Conservation (phyloP, 2,329 filamentous ascomycete species). For the Trichoderma guizhouense region DNA sequence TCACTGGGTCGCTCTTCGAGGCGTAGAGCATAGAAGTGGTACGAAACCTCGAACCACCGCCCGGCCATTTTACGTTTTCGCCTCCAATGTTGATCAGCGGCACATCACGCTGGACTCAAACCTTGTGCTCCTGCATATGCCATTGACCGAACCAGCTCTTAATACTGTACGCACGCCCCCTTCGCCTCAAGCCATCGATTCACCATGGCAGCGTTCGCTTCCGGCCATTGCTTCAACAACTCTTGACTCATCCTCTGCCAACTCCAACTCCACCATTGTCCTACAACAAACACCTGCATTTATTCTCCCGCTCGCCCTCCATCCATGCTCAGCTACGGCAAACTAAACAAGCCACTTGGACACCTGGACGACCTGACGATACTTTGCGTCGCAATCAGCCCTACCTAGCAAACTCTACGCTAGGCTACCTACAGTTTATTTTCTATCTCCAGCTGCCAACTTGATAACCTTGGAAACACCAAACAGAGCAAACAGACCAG, state of each 20-base stretch:
- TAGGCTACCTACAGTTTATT: not conserved
- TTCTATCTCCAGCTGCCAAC: not conserved
- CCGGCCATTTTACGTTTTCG: not conserved
- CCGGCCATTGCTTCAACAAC: not conserved
- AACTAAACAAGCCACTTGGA: not conserved
- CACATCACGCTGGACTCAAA: not conserved
- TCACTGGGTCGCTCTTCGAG: not conserved
- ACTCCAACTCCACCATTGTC: not conserved
- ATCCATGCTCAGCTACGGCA: not conserved
- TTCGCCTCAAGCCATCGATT: not conserved
- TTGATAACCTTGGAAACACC: not conserved
- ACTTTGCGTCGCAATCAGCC: not conserved
- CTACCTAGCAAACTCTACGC: not conserved
- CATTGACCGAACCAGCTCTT: not conserved
- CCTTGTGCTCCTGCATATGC: not conserved
- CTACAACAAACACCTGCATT: not conserved
- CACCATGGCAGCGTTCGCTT: not conserved
- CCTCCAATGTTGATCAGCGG: not conserved
- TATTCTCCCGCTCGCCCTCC: not conserved
- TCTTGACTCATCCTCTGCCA: not conserved
- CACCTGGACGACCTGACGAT: not conserved
- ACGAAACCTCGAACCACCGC: not conserved
- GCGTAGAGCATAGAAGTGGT: not conserved
- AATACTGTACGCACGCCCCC: not conserved
- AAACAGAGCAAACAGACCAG: not conserved